These are phyloP conservation scores for Nicotiana noctiflora DNA, from an alignment of 257 asterid species.

Conservation along the genomic window DNA sequence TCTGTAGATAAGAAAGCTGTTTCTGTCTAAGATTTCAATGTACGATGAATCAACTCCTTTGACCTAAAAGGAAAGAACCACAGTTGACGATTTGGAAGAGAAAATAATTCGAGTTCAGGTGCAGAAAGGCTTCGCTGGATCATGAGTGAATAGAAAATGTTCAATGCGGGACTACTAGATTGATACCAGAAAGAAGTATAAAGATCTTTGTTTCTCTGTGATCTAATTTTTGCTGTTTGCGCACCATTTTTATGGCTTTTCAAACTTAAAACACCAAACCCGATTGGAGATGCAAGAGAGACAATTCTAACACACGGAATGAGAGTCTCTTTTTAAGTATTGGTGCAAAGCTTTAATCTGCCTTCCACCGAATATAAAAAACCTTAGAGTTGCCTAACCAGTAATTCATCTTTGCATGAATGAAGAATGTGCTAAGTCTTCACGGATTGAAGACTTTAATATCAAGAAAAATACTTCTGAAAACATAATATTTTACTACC, in stretches of 20 bases:
- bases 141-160: background rate
- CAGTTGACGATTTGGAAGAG: background rate
- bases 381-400: background rate
- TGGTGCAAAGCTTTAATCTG: background rate
- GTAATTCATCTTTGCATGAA: background rate
- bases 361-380: background rate
- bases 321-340: background rate
- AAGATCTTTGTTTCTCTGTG: background rate
- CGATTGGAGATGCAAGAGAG: background rate
- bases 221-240: background rate
- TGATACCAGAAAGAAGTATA: background rate
- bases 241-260: background rate
- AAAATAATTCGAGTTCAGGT: background rate
- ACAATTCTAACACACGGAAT: background rate
- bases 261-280: background rate
- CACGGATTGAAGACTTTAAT: background rate
- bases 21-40: background rate
- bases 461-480: background rate
- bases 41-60: background rate
- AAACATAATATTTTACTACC: background rate
- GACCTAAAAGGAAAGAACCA: background rate
- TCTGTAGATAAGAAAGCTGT: background rate
- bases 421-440: background rate
- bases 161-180: background rate
- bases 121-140: background rate